Evolutionary conservation across 352 stramenopile species (phyloP).

Genomic region (Pythium brassicae): DNA sequence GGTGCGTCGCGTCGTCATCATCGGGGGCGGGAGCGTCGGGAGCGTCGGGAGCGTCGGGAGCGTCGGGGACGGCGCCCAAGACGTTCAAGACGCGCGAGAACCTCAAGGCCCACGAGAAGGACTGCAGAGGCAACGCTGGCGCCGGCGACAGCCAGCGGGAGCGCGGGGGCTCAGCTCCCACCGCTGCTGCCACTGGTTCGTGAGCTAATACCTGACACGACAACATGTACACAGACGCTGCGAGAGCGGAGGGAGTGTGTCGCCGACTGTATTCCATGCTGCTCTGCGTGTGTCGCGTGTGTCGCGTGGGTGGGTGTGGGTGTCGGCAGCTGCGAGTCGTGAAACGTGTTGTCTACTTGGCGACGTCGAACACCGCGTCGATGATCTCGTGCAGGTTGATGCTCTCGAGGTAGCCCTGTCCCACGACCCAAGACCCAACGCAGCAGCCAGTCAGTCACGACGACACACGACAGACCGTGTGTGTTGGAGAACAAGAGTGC

Average conservation of each 20-base stretch:
- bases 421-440: neutral
- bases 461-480: neutral
- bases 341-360: conserved; percentile 78
- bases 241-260: too few relatives aligned
- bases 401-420: conserved; percentile 77
- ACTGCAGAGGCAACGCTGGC: conserved; percentile 30
- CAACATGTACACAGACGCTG: too few relatives aligned
- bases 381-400: conserved; percentile 86
- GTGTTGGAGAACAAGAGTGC: neutral
- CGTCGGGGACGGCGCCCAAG: too few relatives aligned
- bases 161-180: too few relatives aligned
- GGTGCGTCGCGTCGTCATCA: conserved; percentile 22
- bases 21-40: neutral
- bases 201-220: neutral
- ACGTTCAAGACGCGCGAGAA: conserved; percentile 72
- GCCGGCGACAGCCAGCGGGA: neutral
- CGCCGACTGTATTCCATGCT: too few relatives aligned
- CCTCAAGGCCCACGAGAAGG: conserved; percentile 64
- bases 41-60: too few relatives aligned
- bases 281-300: too few relatives aligned
- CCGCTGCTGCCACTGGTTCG: neutral
- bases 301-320: too few relatives aligned
- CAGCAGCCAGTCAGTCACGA: neutral
- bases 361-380: conserved; percentile 81
- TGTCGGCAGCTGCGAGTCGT: too few relatives aligned